Base-by-base conservation (phyloP, 1,139 yeast genomes). In the Lodderomyces metapsilosis region DNA sequence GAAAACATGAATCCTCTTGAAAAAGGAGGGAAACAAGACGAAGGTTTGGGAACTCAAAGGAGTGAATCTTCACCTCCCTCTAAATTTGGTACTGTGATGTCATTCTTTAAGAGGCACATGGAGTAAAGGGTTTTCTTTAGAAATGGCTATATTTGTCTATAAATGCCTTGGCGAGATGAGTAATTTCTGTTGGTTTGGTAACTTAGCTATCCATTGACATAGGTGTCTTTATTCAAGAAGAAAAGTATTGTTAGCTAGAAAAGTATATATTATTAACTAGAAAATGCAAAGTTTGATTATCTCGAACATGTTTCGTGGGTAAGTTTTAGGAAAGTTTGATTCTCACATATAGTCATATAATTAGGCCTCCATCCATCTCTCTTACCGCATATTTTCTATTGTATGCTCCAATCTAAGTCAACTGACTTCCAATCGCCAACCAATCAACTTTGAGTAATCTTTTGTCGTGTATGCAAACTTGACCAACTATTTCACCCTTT, bases 41-140 rank as follows among this genome's bases (percentile, higher is more conserved):
- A 16, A 28, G 33, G 33, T 28, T 28, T 13, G 33, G 33, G 33
- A 28, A 16, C 33, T 28, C 20, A 16, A 28, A 16, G 33, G 33
- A 23, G 25, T 28, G 33, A 28, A 28, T 28, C 33, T 28, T 15
- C 33, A 23, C 25, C 25, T 23, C 25, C 25, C 25, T 23, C 25
- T 23, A 23, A 23, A 23, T 9, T 23, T 23, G 25, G 25, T 23
- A 23, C 25, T 23, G 25, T 23, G 25, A 23, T 23, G 25, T 23
- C 25, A 23, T 23, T 23, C 25, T 23, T 23, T 23, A 23, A 23
- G 10, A 23, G 25, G 25, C 25, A 23, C 25, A 23, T 23, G 25
- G 25, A 23, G 25, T 23, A n/a, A 23, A 23, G 25, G 25, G 25
- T 9, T 23, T 23, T 23, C 25, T 23, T 23, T 23, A 23, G 25